phyloP scores from a whole-genome alignment of 371 early-diverging fungal genomes.

The Rozella allomycis region DNA sequence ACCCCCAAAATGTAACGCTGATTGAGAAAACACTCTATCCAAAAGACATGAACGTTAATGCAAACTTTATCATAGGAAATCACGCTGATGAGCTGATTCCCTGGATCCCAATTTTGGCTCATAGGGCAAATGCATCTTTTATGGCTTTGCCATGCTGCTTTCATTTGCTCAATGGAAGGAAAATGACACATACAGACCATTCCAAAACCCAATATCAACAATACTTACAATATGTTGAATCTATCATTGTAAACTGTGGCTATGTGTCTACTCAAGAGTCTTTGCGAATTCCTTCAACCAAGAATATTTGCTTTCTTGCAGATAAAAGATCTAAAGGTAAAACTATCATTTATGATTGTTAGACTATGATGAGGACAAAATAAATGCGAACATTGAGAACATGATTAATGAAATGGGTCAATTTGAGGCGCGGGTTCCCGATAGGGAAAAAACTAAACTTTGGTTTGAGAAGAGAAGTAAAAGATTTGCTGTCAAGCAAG shows the following conservation, averaged over 20 bases:
- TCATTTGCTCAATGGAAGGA: slow-evolving; percentile 4
- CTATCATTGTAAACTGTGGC: slow-evolving; percentile 32
- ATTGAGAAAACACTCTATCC: slow-evolving; percentile 8
- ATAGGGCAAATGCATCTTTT: slow-evolving; percentile 23
- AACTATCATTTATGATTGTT: no score
- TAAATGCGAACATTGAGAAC: no score
- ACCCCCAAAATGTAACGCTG: not conserved
- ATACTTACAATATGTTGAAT: slow-evolving; percentile 39
- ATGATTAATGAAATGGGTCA: no score
- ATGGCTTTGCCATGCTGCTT: not conserved
- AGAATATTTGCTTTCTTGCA: slow-evolving; percentile 56
- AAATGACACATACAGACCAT: slow-evolving; percentile 14
- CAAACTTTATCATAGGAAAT: slow-evolving; percentile 69
- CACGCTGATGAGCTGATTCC: slow-evolving; percentile 75
- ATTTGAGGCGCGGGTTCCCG: no score
- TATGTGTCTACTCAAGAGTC: slow-evolving; percentile 40
- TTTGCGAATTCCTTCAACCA: slow-evolving; percentile 69
- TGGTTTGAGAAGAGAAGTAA: no score
- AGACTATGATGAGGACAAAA: no score
- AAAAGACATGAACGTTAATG: slow-evolving; percentile 15
- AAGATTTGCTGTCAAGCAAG: no score
- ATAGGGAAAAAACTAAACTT: no score
- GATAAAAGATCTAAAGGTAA: no score
- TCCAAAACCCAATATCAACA: slow-evolving; percentile 43
- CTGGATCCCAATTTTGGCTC: slow-evolving; percentile 34